A percentile compares a stretch with the other conserved stretches of the same genome.
These are phyloP conservation scores for Neonothopanus nambi DNA, from an alignment of 1,284 basidiomycete species.

Conservation along the genomic window DNA sequence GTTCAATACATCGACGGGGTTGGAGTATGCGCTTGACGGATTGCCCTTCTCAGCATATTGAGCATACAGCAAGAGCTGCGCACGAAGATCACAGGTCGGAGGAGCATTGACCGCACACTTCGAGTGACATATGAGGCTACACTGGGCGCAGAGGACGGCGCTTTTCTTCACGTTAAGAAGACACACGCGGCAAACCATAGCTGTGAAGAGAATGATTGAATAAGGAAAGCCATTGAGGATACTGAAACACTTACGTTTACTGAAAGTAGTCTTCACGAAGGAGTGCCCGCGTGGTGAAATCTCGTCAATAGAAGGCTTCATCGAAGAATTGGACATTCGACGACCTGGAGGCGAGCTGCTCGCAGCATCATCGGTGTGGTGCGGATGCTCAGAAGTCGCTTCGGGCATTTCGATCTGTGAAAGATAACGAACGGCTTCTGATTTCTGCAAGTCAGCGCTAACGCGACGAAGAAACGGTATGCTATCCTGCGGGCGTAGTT, in stretches of 20 bases:
- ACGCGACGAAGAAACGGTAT: slow-evolving; percentile 92
- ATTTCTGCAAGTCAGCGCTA: slow-evolving; percentile 79
- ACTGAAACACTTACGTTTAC: slow-evolving; percentile 68
- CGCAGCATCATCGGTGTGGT: slow-evolving; percentile 30
- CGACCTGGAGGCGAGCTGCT: slow-evolving; percentile 32
- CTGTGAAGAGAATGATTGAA: slow-evolving; percentile 42
- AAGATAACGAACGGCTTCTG: slow-evolving; percentile 60
- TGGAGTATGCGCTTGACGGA: slow-evolving; percentile 49
- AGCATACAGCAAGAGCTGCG: slow-evolving; percentile 70
- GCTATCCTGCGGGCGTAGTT: slow-evolving; percentile 86
- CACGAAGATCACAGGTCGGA: slow-evolving; percentile 80
- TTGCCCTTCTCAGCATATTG: slow-evolving; percentile 70
- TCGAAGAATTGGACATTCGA: slow-evolving; percentile 42
- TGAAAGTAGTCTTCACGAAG: slow-evolving; percentile 91
- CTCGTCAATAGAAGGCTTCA: slow-evolving; percentile 37
- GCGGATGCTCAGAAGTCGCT: slow-evolving; percentile 33
- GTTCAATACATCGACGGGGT: slow-evolving; percentile 49
- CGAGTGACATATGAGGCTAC: slow-evolving; percentile 85
- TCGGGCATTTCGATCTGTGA: slow-evolving; percentile 56
- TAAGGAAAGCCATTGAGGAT: slow-evolving; percentile 12
- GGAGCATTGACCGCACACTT: slow-evolving; percentile 77
- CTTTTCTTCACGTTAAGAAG: slow-evolving; percentile 79
- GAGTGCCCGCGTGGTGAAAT: slow-evolving; percentile 70
- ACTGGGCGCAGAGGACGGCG: slow-evolving; percentile 86
- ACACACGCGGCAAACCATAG: slow-evolving; percentile 87